Evolutionary conservation across 768 basidiomycete genomes (phyloP).

Genomic region (Macrolepiota albuminosa): DNA sequence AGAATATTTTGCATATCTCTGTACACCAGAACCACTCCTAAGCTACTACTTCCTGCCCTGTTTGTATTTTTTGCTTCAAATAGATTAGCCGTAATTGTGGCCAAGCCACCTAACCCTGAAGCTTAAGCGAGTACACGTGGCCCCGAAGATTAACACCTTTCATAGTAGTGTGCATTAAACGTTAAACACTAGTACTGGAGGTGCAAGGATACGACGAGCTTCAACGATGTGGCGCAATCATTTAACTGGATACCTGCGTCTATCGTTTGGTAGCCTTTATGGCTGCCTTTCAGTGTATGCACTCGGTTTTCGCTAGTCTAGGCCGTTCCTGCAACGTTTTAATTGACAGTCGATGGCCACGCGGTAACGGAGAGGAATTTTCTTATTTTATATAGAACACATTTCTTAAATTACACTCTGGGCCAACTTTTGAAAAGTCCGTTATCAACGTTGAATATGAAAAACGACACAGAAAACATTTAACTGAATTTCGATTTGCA

Average conservation of each 20-base stretch:
- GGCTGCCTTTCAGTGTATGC: background rate
- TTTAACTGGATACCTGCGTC: background rate
- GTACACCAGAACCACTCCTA: background rate
- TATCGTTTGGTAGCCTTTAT: background rate
- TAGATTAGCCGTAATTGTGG: background rate
- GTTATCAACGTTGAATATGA: background rate
- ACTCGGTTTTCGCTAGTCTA: background rate
- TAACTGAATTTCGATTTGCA: background rate
- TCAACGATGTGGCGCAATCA: slow-evolving; percentile 11
- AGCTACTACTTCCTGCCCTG: background rate
- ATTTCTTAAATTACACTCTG: background rate
- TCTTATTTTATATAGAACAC: background rate
- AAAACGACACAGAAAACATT: background rate
- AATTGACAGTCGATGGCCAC: slow-evolving; percentile 5
- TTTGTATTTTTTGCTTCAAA: slow-evolving; percentile 8
- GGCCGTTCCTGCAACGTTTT: background rate
- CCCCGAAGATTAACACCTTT: background rate
- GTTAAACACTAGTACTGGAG: background rate
- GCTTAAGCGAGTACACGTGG: slow-evolving; percentile 14
- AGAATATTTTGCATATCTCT: background rate
- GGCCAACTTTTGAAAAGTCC: background rate
- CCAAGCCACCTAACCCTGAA: slow-evolving; percentile 7
- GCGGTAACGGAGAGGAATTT: background rate
- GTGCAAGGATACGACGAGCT: background rate
- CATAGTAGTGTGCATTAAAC: background rate